phyloP scores from a whole-genome alignment of 2,329 filamentous ascomycete species.

The Incumbomyces delicatus region DNA sequence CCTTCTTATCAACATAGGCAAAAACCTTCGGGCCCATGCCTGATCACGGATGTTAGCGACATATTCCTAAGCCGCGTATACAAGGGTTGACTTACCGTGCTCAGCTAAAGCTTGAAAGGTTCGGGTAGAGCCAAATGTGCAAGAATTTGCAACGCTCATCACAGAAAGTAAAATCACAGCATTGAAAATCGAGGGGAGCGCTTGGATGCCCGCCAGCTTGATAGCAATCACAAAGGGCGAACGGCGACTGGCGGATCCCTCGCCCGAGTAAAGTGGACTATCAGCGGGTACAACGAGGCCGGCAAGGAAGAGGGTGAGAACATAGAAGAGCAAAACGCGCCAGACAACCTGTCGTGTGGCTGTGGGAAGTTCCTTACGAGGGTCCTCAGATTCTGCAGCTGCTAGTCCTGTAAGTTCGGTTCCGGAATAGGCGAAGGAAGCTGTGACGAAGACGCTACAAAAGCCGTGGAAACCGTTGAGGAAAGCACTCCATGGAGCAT shows the following conservation, averaged over 20 bases:
- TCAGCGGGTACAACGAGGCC: constrained; percentile 69
- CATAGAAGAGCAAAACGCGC: constrained; percentile 77
- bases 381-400: constrained; percentile 49
- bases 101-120: constrained; percentile 84
- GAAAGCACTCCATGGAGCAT: constrained; percentile 44
- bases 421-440: constrained; percentile 53
- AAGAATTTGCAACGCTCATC: constrained; percentile 81
- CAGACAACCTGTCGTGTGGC: constrained; percentile 91
- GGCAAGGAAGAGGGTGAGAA: constrained; percentile 70
- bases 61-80: too few relatives aligned
- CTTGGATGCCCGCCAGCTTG: constrained; percentile 67
- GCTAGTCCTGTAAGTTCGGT: constrained; percentile 54
- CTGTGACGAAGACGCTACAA: constrained; percentile 55
- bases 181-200: constrained; percentile 83
- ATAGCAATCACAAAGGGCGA: constrained; percentile 95
- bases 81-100: too few relatives aligned
- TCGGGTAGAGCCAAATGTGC: constrained; percentile 82
- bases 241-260: constrained; percentile 57
- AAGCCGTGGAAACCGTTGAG: constrained; percentile 60
- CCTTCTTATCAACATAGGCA: constrained; percentile 55
- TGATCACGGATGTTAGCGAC: too few relatives aligned
- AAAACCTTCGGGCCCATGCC: constrained; percentile 37
- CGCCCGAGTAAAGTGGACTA: constrained; percentile 54
- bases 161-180: constrained; percentile 78
- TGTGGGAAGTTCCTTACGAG: constrained; percentile 63